These are phyloP conservation scores for Rugosomyces carneus DNA, from an alignment of 1,284 basidiomycete species.

Conservation along the genomic window DNA sequence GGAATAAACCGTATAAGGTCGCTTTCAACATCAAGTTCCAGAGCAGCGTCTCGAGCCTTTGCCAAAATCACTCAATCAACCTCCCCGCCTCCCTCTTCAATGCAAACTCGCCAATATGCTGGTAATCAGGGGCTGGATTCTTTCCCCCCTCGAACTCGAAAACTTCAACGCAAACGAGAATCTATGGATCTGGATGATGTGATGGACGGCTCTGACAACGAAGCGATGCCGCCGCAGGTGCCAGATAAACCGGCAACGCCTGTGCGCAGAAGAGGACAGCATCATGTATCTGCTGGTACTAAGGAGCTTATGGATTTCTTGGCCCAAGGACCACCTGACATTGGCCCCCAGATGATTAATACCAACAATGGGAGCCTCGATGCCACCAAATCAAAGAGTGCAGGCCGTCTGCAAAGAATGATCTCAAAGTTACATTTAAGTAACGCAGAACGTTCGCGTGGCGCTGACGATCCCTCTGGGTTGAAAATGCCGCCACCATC, in stretches of 20 bases:
- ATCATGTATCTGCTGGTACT: slow-evolving; percentile 15
- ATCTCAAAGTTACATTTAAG: slow-evolving; percentile 67
- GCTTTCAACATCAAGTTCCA: slow-evolving; percentile 28
- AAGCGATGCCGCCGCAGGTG: slow-evolving; percentile 31
- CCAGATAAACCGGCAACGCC: slow-evolving; percentile 22
- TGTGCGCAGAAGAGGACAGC: slow-evolving; percentile 11
- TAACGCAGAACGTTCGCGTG: slow-evolving; percentile 40
- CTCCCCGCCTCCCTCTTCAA: slow-evolving; percentile 17
- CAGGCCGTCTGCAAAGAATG: slow-evolving; percentile 66
- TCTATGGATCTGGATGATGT: slow-evolving; percentile 70
- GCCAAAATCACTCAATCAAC: slow-evolving; percentile 22
- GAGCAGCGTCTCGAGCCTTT: slow-evolving; percentile 18
- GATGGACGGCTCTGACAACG: slow-evolving; percentile 62
- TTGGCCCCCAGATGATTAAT: slow-evolving; percentile 6
- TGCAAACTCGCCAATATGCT: slow-evolving; percentile 14
- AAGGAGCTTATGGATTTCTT: slow-evolving; percentile 22
- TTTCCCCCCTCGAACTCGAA: slow-evolving; percentile 43
- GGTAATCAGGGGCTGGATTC: slow-evolving; percentile 19
- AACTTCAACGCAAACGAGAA: slow-evolving; percentile 50
- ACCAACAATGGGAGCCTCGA: slow-evolving; percentile 20
- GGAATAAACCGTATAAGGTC: slow-evolving; percentile 30
- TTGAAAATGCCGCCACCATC: slow-evolving; percentile 13
- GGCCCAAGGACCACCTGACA: slow-evolving; percentile 30
- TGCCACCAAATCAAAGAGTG: slow-evolving; percentile 41
- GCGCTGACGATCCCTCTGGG: slow-evolving; percentile 18